Conservation (phyloP, 495 filamentous ascomycete genomes). For the Aspergillus asperescens region DNA sequence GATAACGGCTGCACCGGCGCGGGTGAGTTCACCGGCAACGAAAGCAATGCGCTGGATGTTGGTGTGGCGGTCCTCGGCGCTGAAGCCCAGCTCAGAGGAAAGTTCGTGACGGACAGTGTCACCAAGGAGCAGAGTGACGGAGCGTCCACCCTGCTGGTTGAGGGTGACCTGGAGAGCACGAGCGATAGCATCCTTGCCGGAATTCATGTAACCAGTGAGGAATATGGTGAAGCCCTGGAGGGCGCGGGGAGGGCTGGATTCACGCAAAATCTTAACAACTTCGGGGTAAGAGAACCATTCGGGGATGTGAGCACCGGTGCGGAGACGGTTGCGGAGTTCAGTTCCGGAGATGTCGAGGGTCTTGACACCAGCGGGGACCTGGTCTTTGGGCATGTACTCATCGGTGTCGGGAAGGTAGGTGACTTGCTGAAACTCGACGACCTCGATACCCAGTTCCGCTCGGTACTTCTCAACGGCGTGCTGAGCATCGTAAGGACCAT, state of each 20-base stretch:
- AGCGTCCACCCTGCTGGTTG: slow-evolving; percentile 95
- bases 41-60: slow-evolving; percentile 97
- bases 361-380: slow-evolving; percentile 75
- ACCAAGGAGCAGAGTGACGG: slow-evolving; percentile 87
- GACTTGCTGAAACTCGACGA: slow-evolving; percentile 99
- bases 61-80: slow-evolving; percentile 82
- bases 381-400: slow-evolving; percentile 88
- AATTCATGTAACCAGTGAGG: slow-evolving; percentile 94
- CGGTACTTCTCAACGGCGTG: slow-evolving; percentile 95
- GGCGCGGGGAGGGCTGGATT: slow-evolving; percentile 86
- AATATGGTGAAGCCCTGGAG: slow-evolving; percentile 97
- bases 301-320: slow-evolving; percentile 87
- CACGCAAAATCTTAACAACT: slow-evolving; percentile 89
- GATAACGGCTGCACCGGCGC: slow-evolving; percentile 90
- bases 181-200: slow-evolving; percentile 92
- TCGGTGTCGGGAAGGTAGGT: slow-evolving; percentile 96
- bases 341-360: slow-evolving; percentile 97
- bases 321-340: slow-evolving; percentile 84
- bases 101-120: slow-evolving; percentile 93
- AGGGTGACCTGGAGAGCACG: slow-evolving; percentile 94
- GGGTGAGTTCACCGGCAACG: slow-evolving; percentile 89
- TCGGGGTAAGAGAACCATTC: slow-evolving; percentile 99
- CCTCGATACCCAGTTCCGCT: slow-evolving; percentile 93
- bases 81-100: slow-evolving; percentile 93
- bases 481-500: slow-evolving; percentile 98